phyloP scores from a whole-genome alignment of 2,329 filamentous ascomycete genomes.

The Colletotrichum ledebouriae region DNA sequence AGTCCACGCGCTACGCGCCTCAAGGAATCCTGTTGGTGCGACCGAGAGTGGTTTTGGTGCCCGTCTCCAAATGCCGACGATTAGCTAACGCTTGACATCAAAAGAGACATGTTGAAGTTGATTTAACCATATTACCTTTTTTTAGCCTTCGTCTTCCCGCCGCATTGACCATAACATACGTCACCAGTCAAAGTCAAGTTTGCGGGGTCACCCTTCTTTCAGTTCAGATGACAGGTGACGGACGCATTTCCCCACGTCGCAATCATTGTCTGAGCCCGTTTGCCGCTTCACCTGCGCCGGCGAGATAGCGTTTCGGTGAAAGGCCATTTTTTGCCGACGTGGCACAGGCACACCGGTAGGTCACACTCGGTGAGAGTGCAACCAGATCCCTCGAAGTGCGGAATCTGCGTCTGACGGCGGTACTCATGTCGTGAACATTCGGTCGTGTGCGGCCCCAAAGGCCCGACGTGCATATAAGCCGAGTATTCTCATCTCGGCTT shows the following conservation, averaged over 20 bases:
- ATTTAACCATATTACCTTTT: conserved; percentile 7
- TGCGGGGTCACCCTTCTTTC: background rate
- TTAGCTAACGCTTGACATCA: background rate
- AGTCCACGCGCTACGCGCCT: background rate
- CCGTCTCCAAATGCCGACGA: background rate
- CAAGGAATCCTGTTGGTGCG: background rate
- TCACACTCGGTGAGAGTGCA: conserved; percentile 27
- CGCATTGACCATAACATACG: background rate
- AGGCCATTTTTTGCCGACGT: conserved; percentile 12
- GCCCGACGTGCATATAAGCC: conserved; percentile 31
- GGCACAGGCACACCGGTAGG: background rate
- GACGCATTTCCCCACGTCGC: background rate
- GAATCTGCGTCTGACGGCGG: conserved; percentile 4
- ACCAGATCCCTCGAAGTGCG: conserved; percentile 29
- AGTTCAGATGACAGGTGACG: conserved; percentile 18
- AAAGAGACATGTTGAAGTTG: background rate
- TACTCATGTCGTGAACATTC: background rate
- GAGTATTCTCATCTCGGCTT: conserved; percentile 10
- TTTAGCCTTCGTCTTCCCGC: conserved; percentile 12
- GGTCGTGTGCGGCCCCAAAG: conserved; percentile 6
- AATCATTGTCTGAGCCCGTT: background rate
- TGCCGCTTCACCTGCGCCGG: conserved; percentile 11
- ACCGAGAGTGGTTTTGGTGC: background rate
- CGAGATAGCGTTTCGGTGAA: conserved; percentile 25
- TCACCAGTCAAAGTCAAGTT: background rate